Evolutionary conservation across 352 stramenopile genomes (phyloP), one percentile per base, ranked within the genome.

Genomic region (Pythium coloratum): DNA sequence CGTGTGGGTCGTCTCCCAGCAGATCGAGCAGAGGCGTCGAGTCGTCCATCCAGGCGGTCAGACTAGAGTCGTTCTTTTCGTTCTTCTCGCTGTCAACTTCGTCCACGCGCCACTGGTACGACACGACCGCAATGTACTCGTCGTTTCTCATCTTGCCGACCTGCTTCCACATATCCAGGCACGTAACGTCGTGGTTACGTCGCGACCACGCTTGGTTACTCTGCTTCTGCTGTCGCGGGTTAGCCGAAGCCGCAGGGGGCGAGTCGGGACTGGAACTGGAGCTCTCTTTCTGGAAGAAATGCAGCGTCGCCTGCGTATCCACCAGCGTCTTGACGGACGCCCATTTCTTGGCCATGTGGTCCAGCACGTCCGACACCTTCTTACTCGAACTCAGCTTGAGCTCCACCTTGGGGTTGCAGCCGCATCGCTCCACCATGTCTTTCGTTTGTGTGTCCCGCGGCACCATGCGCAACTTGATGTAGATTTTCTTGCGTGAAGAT

Each of bases 381-480:
- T 94, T 94, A n/a, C 81, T 84, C 20, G 81, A 86, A 55, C 77
- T 90, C 50, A 94, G 69, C 53, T 90, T 91, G 32, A 94, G 73
- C 69, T 94, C 86, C 3, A 94, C 86, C 61, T 94, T 94, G 7
- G 84, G 86, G 42, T 86, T 84, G 49, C 72, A 85, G 6, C 84
- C 84, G 20, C 67, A 78, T 32, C 55, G 55, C 26, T 78, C 75
- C 14, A 94, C 69, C 26, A 77, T 55, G 10, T 70, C 58, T 51
- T 86, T 86, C 0, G 86, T 90, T 18, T 79, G 68, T 32, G 78
- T 81, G 58, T 94, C 82, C n/a, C 72, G 76, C 13, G 86, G 86
- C 44, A 92, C 82, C 70, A 94, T 90, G 30, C 86, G 86, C 64
- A 94, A 86, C 68, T 92, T 94, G 68, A 94, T 89, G 59, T 86